Evolutionary conservation across 2,329 filamentous ascomycete species (phyloP), one percentile per base, ranked within the genome.

Genomic region (Scleromitrula shiraiana): DNA sequence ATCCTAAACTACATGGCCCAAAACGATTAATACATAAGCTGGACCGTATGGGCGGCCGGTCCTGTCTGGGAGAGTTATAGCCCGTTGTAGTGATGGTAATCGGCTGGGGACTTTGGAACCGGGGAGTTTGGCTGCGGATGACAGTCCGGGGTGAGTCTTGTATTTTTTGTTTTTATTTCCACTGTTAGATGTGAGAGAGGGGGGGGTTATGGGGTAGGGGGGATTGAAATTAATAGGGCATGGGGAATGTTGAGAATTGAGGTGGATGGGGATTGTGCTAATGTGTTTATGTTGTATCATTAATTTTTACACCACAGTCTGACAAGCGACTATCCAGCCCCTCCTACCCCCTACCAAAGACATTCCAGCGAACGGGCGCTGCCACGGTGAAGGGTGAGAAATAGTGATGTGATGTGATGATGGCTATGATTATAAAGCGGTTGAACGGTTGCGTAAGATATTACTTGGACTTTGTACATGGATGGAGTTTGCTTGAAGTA

Each of bases 31-130:
- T 74, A 71, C 52, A 72, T 75, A 38, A 72, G 72, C 2, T 75
- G 71, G 72, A 72, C 72, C 0, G 71, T 71, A 3, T 75, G 71
- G 72, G 68, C 71, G 0, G 72, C 72, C 0, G 72, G 72, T 0
- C 72, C 72, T 0, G 65, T 75, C 37, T 75, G 72, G 72, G 72
- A 72, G 1, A 53, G 62, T 7, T 55, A 62, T 35, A 67, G 64
- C 46, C 72, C 67, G 17, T 53, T 74, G 60, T 41, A 64, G 67
- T 0, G 68, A 73, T 61, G 61, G 59, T 38, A 52, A 52, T 33
- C 65, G 67, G 52, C 64, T 65, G 35, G 71, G 71, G 4, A 72
- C 68, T 48, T 58, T 75, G 29, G 71, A 75, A 55, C 71, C 71
- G 0, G 69, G 68, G 0, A 74, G 70, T 59, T 61, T 62, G 50